Percentiles rank a stretch among this genome's conserved stretches.
Evolutionary conservation across 208 protist species (phyloP).

Genomic region (Crithidia mellificae): DNA sequence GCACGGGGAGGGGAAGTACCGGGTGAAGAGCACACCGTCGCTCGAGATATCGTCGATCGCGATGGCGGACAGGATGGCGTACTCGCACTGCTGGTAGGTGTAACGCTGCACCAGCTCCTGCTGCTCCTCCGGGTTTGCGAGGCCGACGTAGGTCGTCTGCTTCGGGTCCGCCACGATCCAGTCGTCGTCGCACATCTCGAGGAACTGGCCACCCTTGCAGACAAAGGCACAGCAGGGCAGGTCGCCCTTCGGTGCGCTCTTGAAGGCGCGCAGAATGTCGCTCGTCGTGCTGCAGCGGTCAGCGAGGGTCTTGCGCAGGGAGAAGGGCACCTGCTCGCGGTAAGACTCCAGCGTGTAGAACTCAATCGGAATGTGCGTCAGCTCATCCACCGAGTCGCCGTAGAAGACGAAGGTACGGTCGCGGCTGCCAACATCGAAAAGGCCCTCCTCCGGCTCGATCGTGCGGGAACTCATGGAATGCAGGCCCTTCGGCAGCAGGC

Average conservation of each 20-base stretch:
- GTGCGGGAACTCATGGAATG: constrained; percentile 84
- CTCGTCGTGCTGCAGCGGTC: constrained; percentile 59
- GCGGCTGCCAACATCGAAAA: constrained; percentile 30
- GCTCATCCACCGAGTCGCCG: constrained; percentile 70
- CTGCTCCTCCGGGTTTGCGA: constrained; percentile 74
- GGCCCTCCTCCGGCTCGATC: constrained; percentile 82
- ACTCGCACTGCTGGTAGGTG: constrained; percentile 89
- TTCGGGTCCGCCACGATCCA: constrained; percentile 84
- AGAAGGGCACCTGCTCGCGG: constrained; percentile 89
- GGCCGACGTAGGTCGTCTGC: constrained; percentile 62
- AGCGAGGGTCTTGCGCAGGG: constrained; percentile 81
- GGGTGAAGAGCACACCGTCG: constrained; percentile 89
- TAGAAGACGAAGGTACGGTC: constrained; percentile 91
- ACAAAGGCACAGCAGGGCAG: constrained; percentile 82
- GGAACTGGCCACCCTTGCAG: constrained; percentile 89
- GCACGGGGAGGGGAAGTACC: constrained; percentile 91
- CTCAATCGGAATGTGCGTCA: constrained; percentile 90
- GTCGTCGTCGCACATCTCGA: constrained; percentile 82
- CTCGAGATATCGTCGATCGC: constrained; percentile 89
- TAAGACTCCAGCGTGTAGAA: constrained; percentile 93
- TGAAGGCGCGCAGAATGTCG: constrained; percentile 79
- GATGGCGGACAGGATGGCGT: constrained; percentile 89
- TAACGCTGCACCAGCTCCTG: constrained; percentile 74
- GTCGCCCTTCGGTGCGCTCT: constrained; percentile 70
- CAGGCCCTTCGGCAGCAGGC: constrained; percentile 83